phyloP scores from a whole-genome alignment of 306 rosid species.

The Vigna mungo region DNA sequence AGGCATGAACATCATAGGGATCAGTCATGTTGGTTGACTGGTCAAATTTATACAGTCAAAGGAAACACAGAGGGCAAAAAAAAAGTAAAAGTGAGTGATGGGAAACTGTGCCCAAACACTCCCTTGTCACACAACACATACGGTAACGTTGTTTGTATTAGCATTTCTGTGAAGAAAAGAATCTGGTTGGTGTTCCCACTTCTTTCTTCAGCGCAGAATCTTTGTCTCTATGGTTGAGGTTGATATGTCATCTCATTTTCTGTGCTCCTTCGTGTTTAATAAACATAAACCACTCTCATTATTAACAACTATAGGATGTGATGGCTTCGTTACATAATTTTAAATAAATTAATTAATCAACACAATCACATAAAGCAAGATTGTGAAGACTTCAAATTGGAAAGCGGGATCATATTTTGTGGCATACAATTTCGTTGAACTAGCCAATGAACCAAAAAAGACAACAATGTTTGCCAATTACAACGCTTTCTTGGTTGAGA shows the following conservation, averaged over 20 bases:
- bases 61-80: slow-evolving; percentile 45
- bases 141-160: slow-evolving; percentile 45
- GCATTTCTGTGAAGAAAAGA: slow-evolving; percentile 66
- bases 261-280: slow-evolving; percentile 37
- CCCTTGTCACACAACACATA: slow-evolving; percentile 38
- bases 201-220: slow-evolving; percentile 48
- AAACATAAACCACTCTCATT: slow-evolving; percentile 30
- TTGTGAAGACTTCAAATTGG: slow-evolving; percentile 9
- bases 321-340: not conserved
- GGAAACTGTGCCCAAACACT: slow-evolving; percentile 63
- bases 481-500: slow-evolving; percentile 7
- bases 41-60: slow-evolving; percentile 68
- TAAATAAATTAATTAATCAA: too few species aligned
- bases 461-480: slow-evolving; percentile 17
- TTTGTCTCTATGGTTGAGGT: slow-evolving; percentile 53
- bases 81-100: slow-evolving; percentile 46
- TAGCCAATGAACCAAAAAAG: not conserved
- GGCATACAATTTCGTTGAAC: slow-evolving; percentile 20
- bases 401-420: not conserved
- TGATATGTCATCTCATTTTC: slow-evolving; percentile 45
- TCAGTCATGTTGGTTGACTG: slow-evolving; percentile 72
- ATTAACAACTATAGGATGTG: slow-evolving; percentile 28
- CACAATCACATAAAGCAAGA: not conserved
- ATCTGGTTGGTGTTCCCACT: slow-evolving; percentile 50
- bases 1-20: slow-evolving; percentile 59